A percentile compares a stretch with the other conserved stretches of the same genome.
These are phyloP conservation scores for Ceratobasidium sp. DNA, from an alignment of 1,284 basidiomycete species.

Conservation along the genomic window DNA sequence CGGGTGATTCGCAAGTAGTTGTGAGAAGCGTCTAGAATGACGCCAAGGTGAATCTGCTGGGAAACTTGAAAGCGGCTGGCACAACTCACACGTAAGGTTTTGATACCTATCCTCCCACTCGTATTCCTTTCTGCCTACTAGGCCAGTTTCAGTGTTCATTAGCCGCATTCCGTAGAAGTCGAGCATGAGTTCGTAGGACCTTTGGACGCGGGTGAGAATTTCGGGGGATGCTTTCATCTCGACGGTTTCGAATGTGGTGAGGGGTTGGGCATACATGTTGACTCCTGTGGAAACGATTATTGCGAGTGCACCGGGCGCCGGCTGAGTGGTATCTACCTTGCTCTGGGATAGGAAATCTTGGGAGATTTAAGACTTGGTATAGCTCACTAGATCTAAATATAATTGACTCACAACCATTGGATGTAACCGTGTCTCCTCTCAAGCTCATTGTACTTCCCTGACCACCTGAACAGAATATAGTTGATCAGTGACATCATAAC, in stretches of 20 bases:
- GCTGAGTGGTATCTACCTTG: slow-evolving; percentile 56
- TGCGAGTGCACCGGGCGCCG: slow-evolving; percentile 45
- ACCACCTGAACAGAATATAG: slow-evolving; percentile 61
- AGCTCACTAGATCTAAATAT: not conserved
- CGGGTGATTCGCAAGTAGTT: slow-evolving; percentile 82
- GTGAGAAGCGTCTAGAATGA: slow-evolving; percentile 65
- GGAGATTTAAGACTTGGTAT: not conserved
- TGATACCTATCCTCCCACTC: slow-evolving; percentile 62
- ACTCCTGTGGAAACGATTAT: slow-evolving; percentile 54
- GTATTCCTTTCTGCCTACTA: slow-evolving; percentile 61
- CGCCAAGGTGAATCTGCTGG: slow-evolving; percentile 1
- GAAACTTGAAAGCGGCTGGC: not conserved
- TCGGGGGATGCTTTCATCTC: slow-evolving; percentile 65
- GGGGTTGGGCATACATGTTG: slow-evolving; percentile 72
- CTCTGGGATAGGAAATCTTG: slow-evolving; percentile 74
- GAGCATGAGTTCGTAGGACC: slow-evolving; percentile 75
- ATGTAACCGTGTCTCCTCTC: slow-evolving; percentile 78
- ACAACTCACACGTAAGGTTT: slow-evolving; percentile 71
- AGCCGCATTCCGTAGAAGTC: slow-evolving; percentile 79
- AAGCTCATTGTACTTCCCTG: slow-evolving; percentile 68
- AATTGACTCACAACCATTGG: slow-evolving; percentile 73
- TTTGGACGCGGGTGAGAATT: slow-evolving; percentile 64
- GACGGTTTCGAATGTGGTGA: slow-evolving; percentile 71
- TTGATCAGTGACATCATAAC: not conserved
- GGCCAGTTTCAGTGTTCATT: slow-evolving; percentile 65